Conservation (phyloP, 768 basidiomycete genomes). For the Ramaria rubella region DNA sequence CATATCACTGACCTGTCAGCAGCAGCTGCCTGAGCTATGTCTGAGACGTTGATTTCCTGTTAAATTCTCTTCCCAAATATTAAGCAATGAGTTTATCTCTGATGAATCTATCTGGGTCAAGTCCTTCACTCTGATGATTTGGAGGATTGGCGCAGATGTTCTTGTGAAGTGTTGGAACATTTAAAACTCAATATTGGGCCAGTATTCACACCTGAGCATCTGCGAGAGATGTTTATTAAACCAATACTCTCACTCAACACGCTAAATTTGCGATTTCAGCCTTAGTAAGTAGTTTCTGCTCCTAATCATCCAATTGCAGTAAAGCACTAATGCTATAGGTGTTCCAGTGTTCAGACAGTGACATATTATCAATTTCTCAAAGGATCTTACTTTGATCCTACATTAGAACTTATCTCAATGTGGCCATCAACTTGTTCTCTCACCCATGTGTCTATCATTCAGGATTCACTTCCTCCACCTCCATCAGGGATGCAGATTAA, state of each 20-base stretch:
- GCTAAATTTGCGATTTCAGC: conserved; percentile 71
- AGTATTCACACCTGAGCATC: no score
- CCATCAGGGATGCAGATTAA: conserved; percentile 4
- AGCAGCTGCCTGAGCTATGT: conserved; percentile 53
- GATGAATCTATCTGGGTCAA: no score
- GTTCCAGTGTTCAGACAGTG: conserved; percentile 55
- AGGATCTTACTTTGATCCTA: conserved; percentile 82
- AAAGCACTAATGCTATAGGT: conserved; percentile 3
- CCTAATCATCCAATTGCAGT: neutral
- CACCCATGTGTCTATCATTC: conserved; percentile 51
- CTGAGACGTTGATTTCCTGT: conserved; percentile 50
- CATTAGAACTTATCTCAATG: conserved; percentile 51
- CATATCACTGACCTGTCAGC: conserved; percentile 42
- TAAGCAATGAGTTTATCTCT: no score
- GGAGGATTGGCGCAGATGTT: no score
- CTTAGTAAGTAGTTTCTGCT: conserved; percentile 63
- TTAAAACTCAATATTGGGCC: no score
- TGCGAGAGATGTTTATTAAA: conserved; percentile 55
- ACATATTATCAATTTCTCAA: conserved; percentile 74
- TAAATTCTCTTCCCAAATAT: no score
- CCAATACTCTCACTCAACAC: conserved; percentile 41
- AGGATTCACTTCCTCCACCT: conserved; percentile 44
- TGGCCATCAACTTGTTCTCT: conserved; percentile 47
- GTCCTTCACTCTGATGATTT: no score
- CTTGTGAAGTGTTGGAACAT: no score